Evolutionary conservation across 805 yeast species (phyloP).

Genomic region (Yarrowia osloensis): DNA sequence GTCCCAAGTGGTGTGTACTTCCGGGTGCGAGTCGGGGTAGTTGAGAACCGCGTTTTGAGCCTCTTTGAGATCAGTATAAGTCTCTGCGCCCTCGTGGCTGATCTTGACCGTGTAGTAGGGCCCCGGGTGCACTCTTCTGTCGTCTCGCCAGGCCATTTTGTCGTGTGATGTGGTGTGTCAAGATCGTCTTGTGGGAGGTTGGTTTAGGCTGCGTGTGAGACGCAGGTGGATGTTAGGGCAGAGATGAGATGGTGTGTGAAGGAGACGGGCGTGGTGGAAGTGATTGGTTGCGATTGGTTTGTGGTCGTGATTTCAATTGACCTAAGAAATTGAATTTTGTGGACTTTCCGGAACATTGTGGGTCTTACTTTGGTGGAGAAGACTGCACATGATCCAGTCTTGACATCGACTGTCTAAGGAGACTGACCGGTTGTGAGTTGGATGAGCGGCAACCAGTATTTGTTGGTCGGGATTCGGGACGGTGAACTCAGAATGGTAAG

Average conservation of each 20-base stretch:
- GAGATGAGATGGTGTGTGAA: neutral
- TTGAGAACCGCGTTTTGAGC: neutral
- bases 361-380: too few relatives aligned
- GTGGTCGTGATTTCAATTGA: too few relatives aligned
- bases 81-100: neutral
- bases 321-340: too few relatives aligned
- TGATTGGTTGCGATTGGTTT: too few relatives aligned
- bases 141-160: neutral
- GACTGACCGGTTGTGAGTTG: too few relatives aligned
- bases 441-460: too few relatives aligned
- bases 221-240: neutral
- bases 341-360: too few relatives aligned
- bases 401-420: too few relatives aligned
- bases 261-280: neutral
- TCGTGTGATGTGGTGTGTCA: neutral
- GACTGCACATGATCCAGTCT: too few relatives aligned
- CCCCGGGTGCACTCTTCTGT: neutral
- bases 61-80: neutral
- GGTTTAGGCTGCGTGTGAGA: neutral
- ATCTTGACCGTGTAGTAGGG: neutral
- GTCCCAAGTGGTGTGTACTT: neutral
- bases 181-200: neutral
- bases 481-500: too few relatives aligned
- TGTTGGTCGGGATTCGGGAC: too few relatives aligned
- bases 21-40: constrained; percentile 13